Percentiles rank a stretch among this genome's conserved stretches.
These are phyloP conservation scores for Beta corolliflora DNA, from an alignment of 179 eudicot genomes.

Conservation along the genomic window DNA sequence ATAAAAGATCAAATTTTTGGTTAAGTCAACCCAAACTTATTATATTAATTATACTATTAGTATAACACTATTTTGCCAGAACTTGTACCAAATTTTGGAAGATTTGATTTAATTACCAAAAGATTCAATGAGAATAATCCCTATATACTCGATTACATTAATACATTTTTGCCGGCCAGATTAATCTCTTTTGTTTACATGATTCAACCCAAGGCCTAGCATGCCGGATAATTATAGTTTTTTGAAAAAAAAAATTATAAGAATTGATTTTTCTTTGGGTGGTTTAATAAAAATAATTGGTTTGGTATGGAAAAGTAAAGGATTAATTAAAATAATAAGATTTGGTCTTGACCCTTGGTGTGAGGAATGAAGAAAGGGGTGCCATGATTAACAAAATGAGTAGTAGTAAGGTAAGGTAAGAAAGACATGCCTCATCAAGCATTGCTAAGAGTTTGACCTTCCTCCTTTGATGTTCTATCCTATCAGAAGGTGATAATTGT, in stretches of 20 bases:
- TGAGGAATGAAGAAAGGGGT: neutral
- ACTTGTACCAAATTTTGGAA: neutral
- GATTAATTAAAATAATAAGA: slow-evolving; percentile 26
- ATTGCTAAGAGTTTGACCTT: slow-evolving; percentile 93
- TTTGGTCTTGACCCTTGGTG: slow-evolving; percentile 45
- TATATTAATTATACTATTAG: neutral
- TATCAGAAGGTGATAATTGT: slow-evolving; percentile 74
- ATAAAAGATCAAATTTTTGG: neutral
- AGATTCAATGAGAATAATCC: slow-evolving; percentile 30
- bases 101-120: slow-evolving; percentile 10
- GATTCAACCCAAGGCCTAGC: slow-evolving; percentile 22
- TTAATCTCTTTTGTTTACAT: neutral
- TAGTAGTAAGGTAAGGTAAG: neutral
- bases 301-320: slow-evolving; percentile 36
- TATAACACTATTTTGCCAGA: neutral
- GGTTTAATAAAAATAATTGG: slow-evolving; percentile 18
- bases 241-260: neutral
- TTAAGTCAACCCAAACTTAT: slow-evolving; percentile 10
- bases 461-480: slow-evolving; percentile 90
- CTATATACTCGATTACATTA: slow-evolving; percentile 24
- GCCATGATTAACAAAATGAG: slow-evolving; percentile 26
- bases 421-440: slow-evolving; percentile 89
- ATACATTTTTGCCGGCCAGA: slow-evolving; percentile 24
- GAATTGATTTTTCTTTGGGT: neutral
- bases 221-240: slow-evolving; percentile 16